A percentile compares a stretch with the other conserved stretches of the same genome.
phyloP scores from a whole-genome alignment of 768 basidiomycete species.

The Tulasnella sp. region DNA sequence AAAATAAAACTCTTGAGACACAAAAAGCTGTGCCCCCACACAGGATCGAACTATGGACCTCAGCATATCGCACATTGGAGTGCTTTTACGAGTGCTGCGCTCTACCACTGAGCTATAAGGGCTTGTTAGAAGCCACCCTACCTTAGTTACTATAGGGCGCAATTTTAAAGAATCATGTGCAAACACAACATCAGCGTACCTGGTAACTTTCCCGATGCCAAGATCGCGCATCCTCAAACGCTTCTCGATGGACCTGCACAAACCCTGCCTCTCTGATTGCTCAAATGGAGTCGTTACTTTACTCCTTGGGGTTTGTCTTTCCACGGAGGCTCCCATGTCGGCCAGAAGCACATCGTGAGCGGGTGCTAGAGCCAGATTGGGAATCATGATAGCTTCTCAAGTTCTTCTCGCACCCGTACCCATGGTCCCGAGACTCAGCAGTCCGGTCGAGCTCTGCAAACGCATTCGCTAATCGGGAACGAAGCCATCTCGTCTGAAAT shows the following conservation, averaged over 20 bases:
- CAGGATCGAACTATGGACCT: slow-evolving; percentile 30
- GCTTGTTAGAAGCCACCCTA: neutral
- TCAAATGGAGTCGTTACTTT: neutral
- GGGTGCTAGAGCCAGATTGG: neutral
- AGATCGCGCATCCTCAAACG: no score
- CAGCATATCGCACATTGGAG: slow-evolving; percentile 20
- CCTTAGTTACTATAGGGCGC: neutral
- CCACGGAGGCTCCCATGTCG: neutral
- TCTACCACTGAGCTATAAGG: slow-evolving; percentile 30
- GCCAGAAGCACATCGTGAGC: no score
- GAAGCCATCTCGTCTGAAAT: neutral
- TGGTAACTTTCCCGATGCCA: neutral
- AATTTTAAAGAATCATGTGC: no score
- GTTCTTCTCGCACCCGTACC: neutral
- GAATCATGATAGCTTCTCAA: neutral
- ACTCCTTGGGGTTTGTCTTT: neutral
- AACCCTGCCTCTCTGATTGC: neutral
- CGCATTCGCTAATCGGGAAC: neutral
- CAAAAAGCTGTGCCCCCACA: slow-evolving; percentile 25
- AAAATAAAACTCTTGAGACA: neutral
- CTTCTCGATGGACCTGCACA: neutral
- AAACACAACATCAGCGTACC: no score
- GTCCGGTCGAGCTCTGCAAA: neutral
- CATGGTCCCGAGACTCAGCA: neutral
- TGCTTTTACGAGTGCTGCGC: slow-evolving; percentile 24